Evolutionary conservation across 179 eudicot genomes (phyloP).

Genomic region (Silene coronaria): DNA sequence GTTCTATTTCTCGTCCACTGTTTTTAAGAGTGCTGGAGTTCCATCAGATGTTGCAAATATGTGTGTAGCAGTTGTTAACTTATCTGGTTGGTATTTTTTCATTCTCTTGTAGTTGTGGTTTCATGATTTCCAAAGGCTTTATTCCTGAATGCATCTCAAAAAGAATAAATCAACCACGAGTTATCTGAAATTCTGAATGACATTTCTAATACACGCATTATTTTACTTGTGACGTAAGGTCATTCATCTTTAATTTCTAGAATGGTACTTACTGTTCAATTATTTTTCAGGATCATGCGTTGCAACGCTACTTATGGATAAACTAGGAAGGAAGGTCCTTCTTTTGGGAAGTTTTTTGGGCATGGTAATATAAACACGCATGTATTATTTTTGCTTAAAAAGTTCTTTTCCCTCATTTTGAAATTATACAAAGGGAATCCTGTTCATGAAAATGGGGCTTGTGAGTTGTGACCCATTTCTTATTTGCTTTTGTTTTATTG

Average conservation of each 20-base stretch:
- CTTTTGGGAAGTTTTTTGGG: constrained; percentile 83
- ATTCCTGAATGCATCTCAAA: background rate
- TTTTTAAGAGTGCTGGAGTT: constrained; percentile 76
- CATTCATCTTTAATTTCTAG: background rate
- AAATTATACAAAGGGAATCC: background rate
- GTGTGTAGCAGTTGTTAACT: constrained; percentile 63
- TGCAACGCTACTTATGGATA: constrained; percentile 85
- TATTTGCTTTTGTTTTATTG: background rate
- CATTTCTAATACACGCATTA: background rate
- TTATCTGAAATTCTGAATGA: background rate
- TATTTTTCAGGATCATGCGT: constrained; percentile 56
- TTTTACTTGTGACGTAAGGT: background rate
- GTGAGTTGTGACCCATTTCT: background rate
- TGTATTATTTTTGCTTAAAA: background rate
- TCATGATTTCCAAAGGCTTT: background rate
- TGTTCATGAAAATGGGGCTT: background rate
- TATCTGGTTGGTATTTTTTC: constrained; percentile 60
- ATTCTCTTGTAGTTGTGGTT: background rate
- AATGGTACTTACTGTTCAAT: background rate
- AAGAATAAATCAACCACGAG: background rate
- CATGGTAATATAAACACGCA: constrained; percentile 47
- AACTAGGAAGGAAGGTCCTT: constrained; percentile 82
- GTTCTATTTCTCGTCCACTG: constrained; percentile 91
- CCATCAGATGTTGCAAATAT: constrained; percentile 69
- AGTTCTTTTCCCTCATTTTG: background rate